Conservation (phyloP, 139 green algal species). For the Picochlorum sp. region DNA sequence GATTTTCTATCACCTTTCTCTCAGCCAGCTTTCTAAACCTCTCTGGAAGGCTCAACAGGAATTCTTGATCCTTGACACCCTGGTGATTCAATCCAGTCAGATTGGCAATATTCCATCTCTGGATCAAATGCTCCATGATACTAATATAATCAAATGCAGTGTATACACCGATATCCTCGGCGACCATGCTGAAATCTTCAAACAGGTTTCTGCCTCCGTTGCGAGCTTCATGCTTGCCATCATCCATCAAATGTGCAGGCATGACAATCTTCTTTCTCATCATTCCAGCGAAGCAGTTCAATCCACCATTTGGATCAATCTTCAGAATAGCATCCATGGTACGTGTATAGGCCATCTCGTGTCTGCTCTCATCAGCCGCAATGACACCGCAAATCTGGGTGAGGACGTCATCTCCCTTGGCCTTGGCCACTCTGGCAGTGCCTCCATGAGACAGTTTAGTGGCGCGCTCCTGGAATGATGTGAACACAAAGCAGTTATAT, state of each 20-base stretch:
- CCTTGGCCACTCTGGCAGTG: constrained; percentile 76
- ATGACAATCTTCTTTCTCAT: constrained; percentile 99
- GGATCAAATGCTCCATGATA: constrained; percentile 91
- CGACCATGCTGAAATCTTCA: constrained; percentile 84
- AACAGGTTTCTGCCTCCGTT: constrained; percentile 70
- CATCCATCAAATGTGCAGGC: constrained; percentile 94
- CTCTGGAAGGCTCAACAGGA: constrained; percentile 1
- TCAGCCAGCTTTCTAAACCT: constrained; percentile 15
- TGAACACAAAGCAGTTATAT: constrained; percentile 32
- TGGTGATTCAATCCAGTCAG: constrained; percentile 47
- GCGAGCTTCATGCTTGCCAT: constrained; percentile 56
- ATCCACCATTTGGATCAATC: constrained; percentile 72
- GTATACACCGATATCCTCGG: constrained; percentile 70
- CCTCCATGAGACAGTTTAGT: constrained; percentile 95
- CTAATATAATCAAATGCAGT: constrained; percentile 73
- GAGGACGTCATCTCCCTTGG: constrained; percentile 70
- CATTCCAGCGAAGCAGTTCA: constrained; percentile 95
- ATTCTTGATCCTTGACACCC: constrained; percentile 55
- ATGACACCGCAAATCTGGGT: constrained; percentile 89
- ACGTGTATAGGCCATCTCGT: constrained; percentile 90
- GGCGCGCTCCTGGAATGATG: constrained; percentile 80
- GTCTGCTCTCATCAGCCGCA: constrained; percentile 88
- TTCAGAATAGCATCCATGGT: constrained; percentile 87
- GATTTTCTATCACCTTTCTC: constrained; percentile 11
- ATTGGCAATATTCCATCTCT: constrained; percentile 60